Conservation (phyloP, 163 green algal species). For the Botryococcus braunii region DNA sequence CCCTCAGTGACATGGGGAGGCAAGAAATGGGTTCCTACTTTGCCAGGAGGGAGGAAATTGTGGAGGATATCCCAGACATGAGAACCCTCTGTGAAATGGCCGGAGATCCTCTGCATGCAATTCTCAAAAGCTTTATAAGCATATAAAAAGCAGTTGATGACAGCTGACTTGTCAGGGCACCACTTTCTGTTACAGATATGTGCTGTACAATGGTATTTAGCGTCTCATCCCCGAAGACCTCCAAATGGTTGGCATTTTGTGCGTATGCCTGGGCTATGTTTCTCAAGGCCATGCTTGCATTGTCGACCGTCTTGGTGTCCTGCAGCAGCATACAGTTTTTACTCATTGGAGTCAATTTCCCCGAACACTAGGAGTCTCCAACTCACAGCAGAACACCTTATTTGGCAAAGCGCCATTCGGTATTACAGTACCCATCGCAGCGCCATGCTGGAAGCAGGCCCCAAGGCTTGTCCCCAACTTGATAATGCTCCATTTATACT, state of each 20-base stretch:
- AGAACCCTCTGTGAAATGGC: conserved; percentile 33
- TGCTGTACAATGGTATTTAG: conserved; percentile 14
- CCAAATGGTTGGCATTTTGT: conserved; percentile 34
- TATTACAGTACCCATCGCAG: no score
- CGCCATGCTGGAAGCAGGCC: no score
- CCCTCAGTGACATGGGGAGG: not conserved
- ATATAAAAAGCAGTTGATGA: conserved; percentile 67
- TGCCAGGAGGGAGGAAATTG: conserved; percentile 56
- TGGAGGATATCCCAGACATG: conserved; percentile 41
- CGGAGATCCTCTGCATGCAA: conserved; percentile 49
- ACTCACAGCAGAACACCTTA: no score
- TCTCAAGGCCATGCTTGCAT: conserved; percentile 71
- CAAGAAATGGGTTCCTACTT: conserved; percentile 9
- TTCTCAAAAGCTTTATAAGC: conserved; percentile 78
- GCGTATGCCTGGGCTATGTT: conserved; percentile 68
- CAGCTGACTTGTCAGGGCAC: conserved; percentile 49
- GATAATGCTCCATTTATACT: no score
- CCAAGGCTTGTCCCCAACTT: no score
- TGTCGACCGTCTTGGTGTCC: conserved; percentile 81
- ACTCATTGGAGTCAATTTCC: no score
- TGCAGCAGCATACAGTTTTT: conserved; percentile 28
- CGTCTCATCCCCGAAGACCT: conserved; percentile 51
- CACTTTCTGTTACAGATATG: conserved; percentile 44
- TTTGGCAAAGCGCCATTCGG: no score
- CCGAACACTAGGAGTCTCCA: no score